Evolutionary conservation across 805 yeast genomes (phyloP).

Genomic region (Cyberlindnera veronae): DNA sequence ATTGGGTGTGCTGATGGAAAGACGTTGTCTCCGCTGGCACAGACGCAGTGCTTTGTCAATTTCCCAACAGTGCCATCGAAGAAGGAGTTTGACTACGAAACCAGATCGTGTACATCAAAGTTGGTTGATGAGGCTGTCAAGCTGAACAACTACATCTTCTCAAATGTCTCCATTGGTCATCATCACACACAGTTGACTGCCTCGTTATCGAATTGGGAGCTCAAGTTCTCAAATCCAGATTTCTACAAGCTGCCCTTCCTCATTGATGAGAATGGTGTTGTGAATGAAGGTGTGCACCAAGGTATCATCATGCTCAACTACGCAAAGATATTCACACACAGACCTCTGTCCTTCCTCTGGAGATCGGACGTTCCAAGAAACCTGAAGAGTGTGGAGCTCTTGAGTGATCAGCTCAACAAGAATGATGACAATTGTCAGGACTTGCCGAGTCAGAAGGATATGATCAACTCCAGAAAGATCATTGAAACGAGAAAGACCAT

Average conservation of each 20-base stretch:
- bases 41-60: constrained; percentile 32
- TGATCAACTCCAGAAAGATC: constrained; percentile 41
- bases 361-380: constrained; percentile 43
- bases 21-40: constrained; percentile 38
- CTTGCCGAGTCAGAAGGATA: constrained; percentile 28
- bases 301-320: constrained; percentile 45
- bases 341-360: constrained; percentile 53
- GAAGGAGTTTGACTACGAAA: constrained; percentile 42
- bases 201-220: constrained; percentile 48
- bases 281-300: constrained; percentile 54
- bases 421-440: constrained; percentile 31
- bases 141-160: constrained; percentile 43
- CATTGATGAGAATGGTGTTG: constrained; percentile 39
- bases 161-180: constrained; percentile 35
- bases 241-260: constrained; percentile 40
- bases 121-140: constrained; percentile 49
- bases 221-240: constrained; percentile 43
- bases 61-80: constrained; percentile 38
- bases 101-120: constrained; percentile 43
- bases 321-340: constrained; percentile 51
- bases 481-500: constrained; percentile 52
- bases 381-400: constrained; percentile 33
- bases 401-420: constrained; percentile 26
- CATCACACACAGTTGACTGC: constrained; percentile 40
- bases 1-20: constrained; percentile 54